Conservation (phyloP, 2,329 filamentous ascomycete species). For the Sarocladium kiliense region DNA sequence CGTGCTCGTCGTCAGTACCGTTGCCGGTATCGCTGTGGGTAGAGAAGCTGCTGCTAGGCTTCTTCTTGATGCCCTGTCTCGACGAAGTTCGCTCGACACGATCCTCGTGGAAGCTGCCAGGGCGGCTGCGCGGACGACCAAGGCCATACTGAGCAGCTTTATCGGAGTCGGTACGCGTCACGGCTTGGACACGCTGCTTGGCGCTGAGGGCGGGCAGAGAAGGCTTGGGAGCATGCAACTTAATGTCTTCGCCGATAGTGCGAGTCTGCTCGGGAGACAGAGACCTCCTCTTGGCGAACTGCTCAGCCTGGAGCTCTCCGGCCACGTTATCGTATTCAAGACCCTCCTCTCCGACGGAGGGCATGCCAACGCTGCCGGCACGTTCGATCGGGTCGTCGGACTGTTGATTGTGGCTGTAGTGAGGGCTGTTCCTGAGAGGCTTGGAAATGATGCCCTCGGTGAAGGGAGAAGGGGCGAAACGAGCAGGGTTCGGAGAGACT, state of each 20-base stretch:
- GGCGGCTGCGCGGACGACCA: conserved; percentile 55
- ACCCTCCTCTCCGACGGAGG: conserved; percentile 84
- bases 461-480: conserved; percentile 80
- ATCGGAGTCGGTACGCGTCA: conserved; percentile 88
- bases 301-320: conserved; percentile 31
- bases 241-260: conserved; percentile 73
- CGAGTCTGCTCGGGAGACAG: conserved; percentile 66
- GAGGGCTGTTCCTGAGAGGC: conserved; percentile 27
- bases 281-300: conserved; percentile 24
- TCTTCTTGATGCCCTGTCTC: conserved; percentile 53
- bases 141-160: conserved; percentile 81
- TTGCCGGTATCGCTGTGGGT: conserved; percentile 42
- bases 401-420: conserved; percentile 25
- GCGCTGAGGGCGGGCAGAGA: conserved; percentile 77
- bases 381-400: conserved; percentile 47
- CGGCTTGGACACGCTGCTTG: conserved; percentile 74
- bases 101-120: conserved; percentile 30
- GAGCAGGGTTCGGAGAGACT: conserved; percentile 68
- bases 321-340: conserved; percentile 69
- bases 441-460: conserved; percentile 61
- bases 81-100: conserved; percentile 27
- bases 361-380: conserved; percentile 73
- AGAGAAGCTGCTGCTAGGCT: conserved; percentile 55
- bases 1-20: conserved; percentile 65
- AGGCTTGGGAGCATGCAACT: conserved; percentile 84